Base-by-base conservation (phyloP, 148 eudicot genomes). In the Heliosperma pusillum region DNA sequence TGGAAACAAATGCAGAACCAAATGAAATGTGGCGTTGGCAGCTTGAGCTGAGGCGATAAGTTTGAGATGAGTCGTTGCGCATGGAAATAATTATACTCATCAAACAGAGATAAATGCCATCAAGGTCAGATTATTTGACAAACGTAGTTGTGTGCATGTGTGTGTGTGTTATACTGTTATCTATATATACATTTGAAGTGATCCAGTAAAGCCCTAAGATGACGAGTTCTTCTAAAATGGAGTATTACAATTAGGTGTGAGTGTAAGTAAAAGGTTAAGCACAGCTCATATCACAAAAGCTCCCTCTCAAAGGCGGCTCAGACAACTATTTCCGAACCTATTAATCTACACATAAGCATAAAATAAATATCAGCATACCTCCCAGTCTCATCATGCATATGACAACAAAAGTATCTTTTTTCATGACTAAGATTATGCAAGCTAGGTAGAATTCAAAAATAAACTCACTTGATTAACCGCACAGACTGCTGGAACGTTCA, bases 401-500 rank as follows among this genome's bases (percentile, higher is more conserved):
- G 0, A 56, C 4, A 44, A 10, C n/a, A 15, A 20, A 3, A 36
- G 10, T 7, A 10, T 4, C 2, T 59, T 58, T 16, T 10, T 53
- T 62, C 24, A 50, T 22, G 21, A 12, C 4, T 55, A 59, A 21
- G 63, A 10, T 59, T 59, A 59, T 22, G 24, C 10, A 22, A 59
- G 24, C 58, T 30, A 55, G 27, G 59, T 63, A 19, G 61, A 74
- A 36, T 24, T 66, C 40, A 52, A 58, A 44, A 66, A 44, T 57
- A 70, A 63, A 25, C 13, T n/a, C 70, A 93, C 98, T 93, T 93
- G 98, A 84, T 86, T 93, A 74, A 93, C 78, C 55, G 98, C 98
- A 85, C 96, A 91, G 40, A 93, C 89, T 78, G 91, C 89, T 55
- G 98, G 98, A 69, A 88, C 98, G 82, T 93, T 85, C 92, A 93